Evolutionary conservation across 495 filamentous ascomycete species (phyloP).

Genomic region (Ascobolus immersus): DNA sequence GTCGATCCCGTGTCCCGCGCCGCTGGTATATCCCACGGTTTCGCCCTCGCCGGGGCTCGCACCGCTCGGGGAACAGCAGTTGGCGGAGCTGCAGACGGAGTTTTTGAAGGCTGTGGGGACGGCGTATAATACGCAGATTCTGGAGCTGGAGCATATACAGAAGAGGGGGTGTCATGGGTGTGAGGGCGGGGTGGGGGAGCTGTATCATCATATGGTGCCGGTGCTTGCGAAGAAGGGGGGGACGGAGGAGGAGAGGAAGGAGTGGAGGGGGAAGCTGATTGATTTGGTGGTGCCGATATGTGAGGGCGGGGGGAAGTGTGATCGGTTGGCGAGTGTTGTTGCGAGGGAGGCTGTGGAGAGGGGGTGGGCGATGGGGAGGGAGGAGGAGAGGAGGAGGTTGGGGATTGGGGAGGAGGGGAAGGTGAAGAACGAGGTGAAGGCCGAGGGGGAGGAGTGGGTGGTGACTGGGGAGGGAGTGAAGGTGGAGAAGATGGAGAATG

Average conservation of each 20-base stretch:
- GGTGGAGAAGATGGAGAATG: slow-evolving; percentile 2
- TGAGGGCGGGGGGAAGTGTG: too few species aligned
- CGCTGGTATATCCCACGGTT: too few species aligned
- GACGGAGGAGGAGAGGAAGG: slow-evolving; percentile 10
- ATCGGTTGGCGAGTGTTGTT: slow-evolving; percentile 3
- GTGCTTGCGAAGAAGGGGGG: slow-evolving; percentile 7
- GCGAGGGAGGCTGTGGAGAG: slow-evolving; percentile 14
- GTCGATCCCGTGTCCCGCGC: too few species aligned
- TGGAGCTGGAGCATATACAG: too few species aligned
- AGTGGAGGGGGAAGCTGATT: slow-evolving; percentile 10
- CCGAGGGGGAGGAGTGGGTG: slow-evolving; percentile 8
- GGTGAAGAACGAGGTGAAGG: slow-evolving; percentile 5
- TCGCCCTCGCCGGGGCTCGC: too few species aligned
- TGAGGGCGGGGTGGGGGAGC: too few species aligned
- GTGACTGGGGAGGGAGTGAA: slow-evolving; percentile 3
- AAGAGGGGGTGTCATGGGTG: slow-evolving; percentile 5
- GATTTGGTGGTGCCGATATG: too few species aligned
- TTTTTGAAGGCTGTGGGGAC: too few species aligned
- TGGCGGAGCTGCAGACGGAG: too few species aligned
- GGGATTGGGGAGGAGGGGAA: slow-evolving; percentile 4
- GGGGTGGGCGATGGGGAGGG: slow-evolving; percentile 20
- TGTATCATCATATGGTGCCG: slow-evolving; percentile 13
- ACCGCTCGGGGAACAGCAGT: too few species aligned
- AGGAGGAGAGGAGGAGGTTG: slow-evolving; percentile 9
- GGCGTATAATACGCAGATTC: too few species aligned